A percentile compares a stretch with the other conserved stretches of the same genome.
Conservation (phyloP, 192 early-diverging fungal species). For the Gonapodya sp. region DNA sequence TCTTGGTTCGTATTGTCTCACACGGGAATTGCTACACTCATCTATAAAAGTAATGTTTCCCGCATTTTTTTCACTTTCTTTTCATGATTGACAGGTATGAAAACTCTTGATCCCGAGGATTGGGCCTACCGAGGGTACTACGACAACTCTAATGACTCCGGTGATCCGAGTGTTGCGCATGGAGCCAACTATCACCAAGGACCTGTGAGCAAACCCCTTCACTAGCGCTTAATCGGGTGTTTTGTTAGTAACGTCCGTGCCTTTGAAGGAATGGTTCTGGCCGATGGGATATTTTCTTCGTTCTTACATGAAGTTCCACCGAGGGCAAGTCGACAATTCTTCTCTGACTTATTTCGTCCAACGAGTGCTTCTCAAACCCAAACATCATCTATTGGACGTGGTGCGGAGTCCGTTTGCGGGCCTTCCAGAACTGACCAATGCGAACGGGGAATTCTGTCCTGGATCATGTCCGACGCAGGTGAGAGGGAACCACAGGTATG, state of each 20-base stretch:
- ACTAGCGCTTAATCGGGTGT: not conserved
- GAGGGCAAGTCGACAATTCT: slow-evolving; percentile 18
- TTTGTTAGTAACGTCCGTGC: slow-evolving; percentile 8
- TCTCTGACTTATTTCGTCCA: slow-evolving; percentile 37
- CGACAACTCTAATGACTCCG: slow-evolving; percentile 82
- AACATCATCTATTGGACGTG: slow-evolving; percentile 55
- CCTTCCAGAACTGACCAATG: slow-evolving; percentile 93
- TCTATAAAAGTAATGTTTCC: too few species aligned
- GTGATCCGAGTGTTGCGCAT: slow-evolving; percentile 78
- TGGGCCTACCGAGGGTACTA: slow-evolving; percentile 89
- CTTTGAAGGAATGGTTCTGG: slow-evolving; percentile 91
- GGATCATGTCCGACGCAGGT: slow-evolving; percentile 86
- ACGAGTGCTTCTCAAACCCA: slow-evolving; percentile 64
- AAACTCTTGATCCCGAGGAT: slow-evolving; percentile 90
- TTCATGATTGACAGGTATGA: slow-evolving; percentile 51
- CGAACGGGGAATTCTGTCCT: slow-evolving; percentile 64
- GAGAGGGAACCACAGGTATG: too few species aligned
- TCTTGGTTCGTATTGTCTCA: slow-evolving; percentile 31
- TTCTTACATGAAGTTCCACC: slow-evolving; percentile 67
- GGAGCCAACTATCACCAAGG: slow-evolving; percentile 98
- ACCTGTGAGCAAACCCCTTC: slow-evolving; percentile 36
- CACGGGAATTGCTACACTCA: not conserved
- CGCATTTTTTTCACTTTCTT: not conserved
- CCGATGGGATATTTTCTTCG: slow-evolving; percentile 78
- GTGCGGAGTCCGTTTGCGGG: slow-evolving; percentile 65